Conservation (phyloP, 2,329 filamentous ascomycete species). For the Diaporthe amygdali region DNA sequence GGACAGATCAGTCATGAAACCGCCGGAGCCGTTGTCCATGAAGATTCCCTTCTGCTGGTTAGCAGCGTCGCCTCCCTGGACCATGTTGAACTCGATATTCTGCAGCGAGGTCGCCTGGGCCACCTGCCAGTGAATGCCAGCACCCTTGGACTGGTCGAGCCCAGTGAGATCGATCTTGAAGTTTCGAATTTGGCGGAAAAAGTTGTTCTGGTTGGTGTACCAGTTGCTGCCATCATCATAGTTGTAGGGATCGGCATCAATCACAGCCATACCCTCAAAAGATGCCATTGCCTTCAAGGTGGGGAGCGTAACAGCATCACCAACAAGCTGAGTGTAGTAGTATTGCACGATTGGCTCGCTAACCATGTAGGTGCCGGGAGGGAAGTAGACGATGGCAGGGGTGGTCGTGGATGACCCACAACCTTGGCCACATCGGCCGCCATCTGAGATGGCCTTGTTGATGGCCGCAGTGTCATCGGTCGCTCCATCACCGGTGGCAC, state of each 20-base stretch:
- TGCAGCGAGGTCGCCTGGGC: conserved; percentile 82
- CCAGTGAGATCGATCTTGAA: conserved; percentile 78
- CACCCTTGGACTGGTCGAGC: conserved; percentile 64
- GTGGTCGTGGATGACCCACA: conserved; percentile 86
- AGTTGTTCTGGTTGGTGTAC: conserved; percentile 84
- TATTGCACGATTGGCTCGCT: conserved; percentile 79
- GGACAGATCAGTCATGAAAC: conserved; percentile 81
- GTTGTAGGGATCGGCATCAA: conserved; percentile 87
- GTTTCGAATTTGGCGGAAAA: conserved; percentile 83
- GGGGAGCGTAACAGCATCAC: conserved; percentile 75
- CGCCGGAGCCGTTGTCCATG: conserved; percentile 85
- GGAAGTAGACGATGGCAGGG: conserved; percentile 91
- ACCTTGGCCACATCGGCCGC: conserved; percentile 76
- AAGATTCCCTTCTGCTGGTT: conserved; percentile 81
- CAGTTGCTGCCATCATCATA: conserved; percentile 68
- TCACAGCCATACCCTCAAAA: conserved; percentile 86
- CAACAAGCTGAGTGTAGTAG: conserved; percentile 94
- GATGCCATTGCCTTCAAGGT: conserved; percentile 74
- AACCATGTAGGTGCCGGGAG: conserved; percentile 83
- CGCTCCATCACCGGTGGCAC: conserved; percentile 68
- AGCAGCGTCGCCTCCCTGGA: conserved; percentile 63
- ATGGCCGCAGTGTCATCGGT: conserved; percentile 90
- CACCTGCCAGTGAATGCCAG: conserved; percentile 85
- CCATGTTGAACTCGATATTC: conserved; percentile 84
- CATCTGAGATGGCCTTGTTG: conserved; percentile 80